These are phyloP conservation scores for Ophiostoma quercus DNA, from an alignment of 2,329 filamentous ascomycete species.

Conservation along the genomic window DNA sequence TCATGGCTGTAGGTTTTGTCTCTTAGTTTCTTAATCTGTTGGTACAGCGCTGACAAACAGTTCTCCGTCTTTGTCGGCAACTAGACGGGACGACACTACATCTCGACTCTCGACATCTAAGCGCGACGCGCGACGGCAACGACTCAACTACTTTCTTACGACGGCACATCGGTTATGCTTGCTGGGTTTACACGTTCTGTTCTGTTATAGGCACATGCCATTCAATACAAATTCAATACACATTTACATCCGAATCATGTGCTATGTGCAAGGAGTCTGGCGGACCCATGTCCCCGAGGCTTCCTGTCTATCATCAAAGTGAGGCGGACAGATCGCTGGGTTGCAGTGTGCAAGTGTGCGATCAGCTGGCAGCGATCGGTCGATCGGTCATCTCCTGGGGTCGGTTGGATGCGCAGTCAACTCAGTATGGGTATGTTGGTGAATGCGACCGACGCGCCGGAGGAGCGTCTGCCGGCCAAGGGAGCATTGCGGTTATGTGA, in stretches of 20 bases:
- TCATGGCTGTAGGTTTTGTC: conserved; percentile 69
- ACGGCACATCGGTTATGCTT: conserved; percentile 5
- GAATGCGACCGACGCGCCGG: not conserved
- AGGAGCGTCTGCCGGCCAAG: not conserved
- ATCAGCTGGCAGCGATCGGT: no score
- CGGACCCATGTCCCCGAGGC: not conserved
- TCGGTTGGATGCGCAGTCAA: not conserved
- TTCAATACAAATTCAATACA: not conserved
- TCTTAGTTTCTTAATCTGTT: not conserved
- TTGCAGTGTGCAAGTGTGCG: not conserved
- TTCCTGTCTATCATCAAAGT: not conserved
- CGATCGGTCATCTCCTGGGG: not conserved
- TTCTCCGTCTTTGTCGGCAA: conserved; percentile 27
- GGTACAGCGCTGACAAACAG: conserved; percentile 13
- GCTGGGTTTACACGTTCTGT: conserved; percentile 9
- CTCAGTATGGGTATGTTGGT: no score
- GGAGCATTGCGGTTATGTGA: not conserved
- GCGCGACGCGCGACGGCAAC: not conserved
- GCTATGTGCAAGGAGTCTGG: not conserved
- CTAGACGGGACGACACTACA: not conserved
- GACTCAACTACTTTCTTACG: not conserved
- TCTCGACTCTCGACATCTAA: not conserved
- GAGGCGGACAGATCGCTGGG: not conserved
- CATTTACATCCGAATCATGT: not conserved
- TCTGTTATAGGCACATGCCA: not conserved